Conservation (phyloP, 768 basidiomycete genomes). For the Steccherinum ochraceum region DNA sequence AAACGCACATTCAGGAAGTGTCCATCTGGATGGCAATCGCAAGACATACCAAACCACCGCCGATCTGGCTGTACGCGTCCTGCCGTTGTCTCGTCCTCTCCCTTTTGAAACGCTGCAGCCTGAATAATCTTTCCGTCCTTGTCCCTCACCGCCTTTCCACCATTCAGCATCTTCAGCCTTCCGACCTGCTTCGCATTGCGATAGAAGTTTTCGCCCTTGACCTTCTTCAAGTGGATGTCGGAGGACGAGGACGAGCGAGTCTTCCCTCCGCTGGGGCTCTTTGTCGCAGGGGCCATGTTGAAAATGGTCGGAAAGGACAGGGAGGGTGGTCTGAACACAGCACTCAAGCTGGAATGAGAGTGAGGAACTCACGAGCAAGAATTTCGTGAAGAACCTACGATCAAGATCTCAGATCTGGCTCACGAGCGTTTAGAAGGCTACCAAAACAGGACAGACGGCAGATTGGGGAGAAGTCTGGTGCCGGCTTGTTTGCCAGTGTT, state of each 20-base stretch:
- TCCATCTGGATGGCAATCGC: constrained; percentile 1
- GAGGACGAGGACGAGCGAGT: constrained; percentile 31
- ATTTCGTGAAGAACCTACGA: too few species aligned
- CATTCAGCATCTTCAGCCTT: constrained; percentile 86
- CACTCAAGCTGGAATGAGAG: too few species aligned
- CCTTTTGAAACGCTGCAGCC: constrained; percentile 93
- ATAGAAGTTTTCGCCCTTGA: constrained; percentile 97
- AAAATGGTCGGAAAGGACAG: too few species aligned
- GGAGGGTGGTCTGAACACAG: too few species aligned
- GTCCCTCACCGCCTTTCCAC: constrained; percentile 88
- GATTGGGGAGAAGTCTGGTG: neutral
- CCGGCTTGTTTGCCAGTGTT: constrained; percentile 12
- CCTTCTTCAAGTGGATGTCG: constrained; percentile 53
- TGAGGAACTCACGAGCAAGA: too few species aligned
- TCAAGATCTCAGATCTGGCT: neutral
- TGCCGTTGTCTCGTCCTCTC: constrained; percentile 84
- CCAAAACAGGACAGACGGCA: neutral
- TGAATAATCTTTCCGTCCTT: constrained; percentile 88
- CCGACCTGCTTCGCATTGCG: constrained; percentile 87
- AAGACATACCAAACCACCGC: constrained; percentile 87
- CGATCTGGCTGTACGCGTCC: constrained; percentile 93
- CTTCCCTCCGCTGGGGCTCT: constrained; percentile 14
- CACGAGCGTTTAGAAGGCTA: neutral
- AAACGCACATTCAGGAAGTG: constrained; percentile 4
- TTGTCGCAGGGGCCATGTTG: constrained; percentile 30